Evolutionary conservation across 441 rosid genomes (phyloP).

Genomic region (Pelargonium fulgidum): DNA sequence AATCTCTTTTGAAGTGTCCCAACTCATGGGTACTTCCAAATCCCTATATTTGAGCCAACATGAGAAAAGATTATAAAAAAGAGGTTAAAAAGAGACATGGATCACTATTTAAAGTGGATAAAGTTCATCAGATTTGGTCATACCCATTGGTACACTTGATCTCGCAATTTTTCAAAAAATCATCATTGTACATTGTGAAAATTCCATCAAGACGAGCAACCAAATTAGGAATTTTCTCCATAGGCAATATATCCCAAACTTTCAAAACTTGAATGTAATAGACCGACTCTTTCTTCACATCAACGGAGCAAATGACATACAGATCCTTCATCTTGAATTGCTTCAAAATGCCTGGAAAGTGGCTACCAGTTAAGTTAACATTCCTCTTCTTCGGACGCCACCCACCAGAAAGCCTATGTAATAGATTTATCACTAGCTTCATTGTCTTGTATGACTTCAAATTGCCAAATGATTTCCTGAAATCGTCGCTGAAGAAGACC

Average conservation of each 20-base stretch:
- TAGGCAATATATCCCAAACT: constrained; percentile 42
- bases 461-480: constrained; percentile 34
- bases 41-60: constrained; percentile 3
- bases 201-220: constrained; percentile 28
- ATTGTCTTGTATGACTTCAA: constrained; percentile 20
- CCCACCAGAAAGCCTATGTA: constrained; percentile 37
- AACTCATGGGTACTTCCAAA: constrained; percentile 17
- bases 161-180: constrained; percentile 33
- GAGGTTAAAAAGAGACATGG: background rate
- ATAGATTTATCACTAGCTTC: constrained; percentile 21
- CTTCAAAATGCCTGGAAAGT: constrained; percentile 24
- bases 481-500: constrained; percentile 38
- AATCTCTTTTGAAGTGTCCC: constrained; percentile 15
- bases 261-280: constrained; percentile 33
- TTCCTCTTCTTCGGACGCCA: constrained; percentile 39
- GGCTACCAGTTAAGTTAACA: constrained; percentile 18
- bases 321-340: constrained; percentile 28
- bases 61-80: background rate
- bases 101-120: no score
- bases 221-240: constrained; percentile 22
- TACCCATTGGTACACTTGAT: constrained; percentile 43
- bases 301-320: constrained; percentile 31
- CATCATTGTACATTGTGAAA: constrained; percentile 28
- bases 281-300: constrained; percentile 24
- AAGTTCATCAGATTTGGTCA: constrained; percentile 4